Conservation (phyloP, 352 stramenopile species). For the Phytophthora agathidicida region DNA sequence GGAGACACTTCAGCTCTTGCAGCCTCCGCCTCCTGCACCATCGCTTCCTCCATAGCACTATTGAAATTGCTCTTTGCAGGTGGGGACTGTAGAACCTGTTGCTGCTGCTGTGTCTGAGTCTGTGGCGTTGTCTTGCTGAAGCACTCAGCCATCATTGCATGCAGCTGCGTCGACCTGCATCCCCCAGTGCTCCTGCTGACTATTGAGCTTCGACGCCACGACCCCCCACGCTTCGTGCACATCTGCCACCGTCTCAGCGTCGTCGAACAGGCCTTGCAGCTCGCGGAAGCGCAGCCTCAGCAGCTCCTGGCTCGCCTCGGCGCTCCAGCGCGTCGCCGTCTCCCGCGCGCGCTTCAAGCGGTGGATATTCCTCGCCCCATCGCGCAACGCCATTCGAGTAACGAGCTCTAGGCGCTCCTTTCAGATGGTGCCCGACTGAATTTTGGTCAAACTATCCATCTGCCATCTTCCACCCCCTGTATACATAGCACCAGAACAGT, state of each 20-base stretch:
- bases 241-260: conserved; percentile 32
- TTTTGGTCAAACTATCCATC: no score
- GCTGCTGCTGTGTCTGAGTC: no score
- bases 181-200: background rate
- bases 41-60: conserved; percentile 10
- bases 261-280: conserved; percentile 25
- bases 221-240: conserved; percentile 40
- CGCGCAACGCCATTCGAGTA: conserved; percentile 6
- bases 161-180: conserved; percentile 10
- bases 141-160: conserved; percentile 34
- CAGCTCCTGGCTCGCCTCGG: conserved; percentile 27
- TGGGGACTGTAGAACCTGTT: background rate
- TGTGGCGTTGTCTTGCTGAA: conserved; percentile 28
- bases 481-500: no score
- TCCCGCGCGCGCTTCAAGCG: conserved; percentile 10
- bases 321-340: conserved; percentile 8
- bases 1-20: background rate
- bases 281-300: conserved; percentile 26
- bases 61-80: conserved; percentile 8
- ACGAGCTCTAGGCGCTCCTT: no score
- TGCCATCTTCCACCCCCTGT: no score
- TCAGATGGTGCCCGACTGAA: no score
- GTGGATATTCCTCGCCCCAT: conserved; percentile 32
- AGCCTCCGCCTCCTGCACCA: background rate
- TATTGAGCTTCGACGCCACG: conserved; percentile 13